Base-by-base conservation (phyloP, 2,329 filamentous ascomycete genomes). In the Colletotrichum destructivum region DNA sequence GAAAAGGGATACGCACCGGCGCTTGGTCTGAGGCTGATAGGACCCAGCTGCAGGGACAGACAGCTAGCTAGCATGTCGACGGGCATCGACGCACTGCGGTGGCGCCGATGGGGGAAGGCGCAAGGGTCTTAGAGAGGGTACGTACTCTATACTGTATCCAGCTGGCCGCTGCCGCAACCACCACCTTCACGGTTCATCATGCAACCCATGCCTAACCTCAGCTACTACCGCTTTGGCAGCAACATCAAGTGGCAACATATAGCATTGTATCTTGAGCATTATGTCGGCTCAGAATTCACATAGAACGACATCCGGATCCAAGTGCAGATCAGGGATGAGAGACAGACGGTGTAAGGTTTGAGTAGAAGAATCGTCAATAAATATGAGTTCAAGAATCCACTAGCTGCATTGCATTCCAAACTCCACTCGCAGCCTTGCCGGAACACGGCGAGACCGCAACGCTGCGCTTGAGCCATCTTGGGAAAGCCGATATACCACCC, bases 321-420 rank as follows among this genome's bases (percentile, higher is more conserved):
- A 57, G 18, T 59, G 55, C 38, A 18, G 18, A 15, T 4, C 9
- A 42, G 12, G n/a, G 31, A 42, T 12, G 7, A 23, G 8, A 62
- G 46, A 31, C 11, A 38, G 15, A 42, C 23, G 7, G 16, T 15
- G 47, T 38, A 40, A 12, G 46, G n/a, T 21, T 40, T 3, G 35
- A 26, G 11, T 42, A 52, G 35, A 31, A 62, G 2, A 62, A 52
- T 44, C 54, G 23, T 68, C 26, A 52, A 49, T 59, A 47, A 54
- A 61, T 47, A 56, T 49, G 21, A 66, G 55, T 31, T 42, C 23
- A 70, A 66, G n/a, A 47, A 18, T 47, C 62, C 67, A 66, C 47
- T 55, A 40, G 62, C 62, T 47, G n/a, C 54, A 60, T 70, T 54
- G 55, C 62, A 70, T 46, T 66, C 55, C 67, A 49, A 70, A 70